These are phyloP conservation scores for Ogataea ganodermae DNA, from an alignment of 805 yeast genomes.

Conservation along the genomic window DNA sequence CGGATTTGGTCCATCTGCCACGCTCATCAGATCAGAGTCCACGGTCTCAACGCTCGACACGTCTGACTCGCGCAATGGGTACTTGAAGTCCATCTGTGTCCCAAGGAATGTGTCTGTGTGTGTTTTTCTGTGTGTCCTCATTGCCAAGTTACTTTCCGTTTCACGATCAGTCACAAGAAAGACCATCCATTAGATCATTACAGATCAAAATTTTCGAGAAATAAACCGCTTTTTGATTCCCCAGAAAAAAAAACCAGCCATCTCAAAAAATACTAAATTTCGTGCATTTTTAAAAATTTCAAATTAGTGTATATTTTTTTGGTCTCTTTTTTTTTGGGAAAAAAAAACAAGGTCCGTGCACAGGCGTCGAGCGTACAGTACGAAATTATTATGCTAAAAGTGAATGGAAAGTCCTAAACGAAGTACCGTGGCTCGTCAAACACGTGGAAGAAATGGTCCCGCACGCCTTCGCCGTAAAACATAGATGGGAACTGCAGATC, in stretches of 20 bases:
- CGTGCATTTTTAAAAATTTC: neutral
- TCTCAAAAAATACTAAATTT: neutral
- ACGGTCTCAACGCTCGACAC: constrained; percentile 9
- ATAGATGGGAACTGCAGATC: constrained; percentile 73
- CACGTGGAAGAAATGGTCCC: constrained; percentile 93
- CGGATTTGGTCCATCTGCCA: constrained; percentile 3
- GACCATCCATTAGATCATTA: neutral
- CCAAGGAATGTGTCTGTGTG: constrained; percentile 19
- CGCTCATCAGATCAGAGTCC: constrained; percentile 6
- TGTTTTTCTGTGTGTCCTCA: constrained; percentile 10
- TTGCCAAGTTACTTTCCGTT: neutral
- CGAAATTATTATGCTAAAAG: neutral
- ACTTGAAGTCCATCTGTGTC: constrained; percentile 16
- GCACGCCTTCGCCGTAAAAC: constrained; percentile 87
- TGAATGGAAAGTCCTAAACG: constrained; percentile 24
- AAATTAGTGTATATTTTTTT: neutral
- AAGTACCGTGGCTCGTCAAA: constrained; percentile 92
- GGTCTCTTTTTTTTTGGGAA: neutral
- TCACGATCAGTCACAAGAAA: neutral
- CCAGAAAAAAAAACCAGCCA: constrained; percentile 3
- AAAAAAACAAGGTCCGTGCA: neutral
- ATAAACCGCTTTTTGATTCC: neutral
- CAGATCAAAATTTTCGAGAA: neutral
- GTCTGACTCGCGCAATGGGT: constrained; percentile 3
- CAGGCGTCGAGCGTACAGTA: neutral